Evolutionary conservation across 176 grass and related monocot genomes (phyloP).

Genomic region (Panicum miliaceum): DNA sequence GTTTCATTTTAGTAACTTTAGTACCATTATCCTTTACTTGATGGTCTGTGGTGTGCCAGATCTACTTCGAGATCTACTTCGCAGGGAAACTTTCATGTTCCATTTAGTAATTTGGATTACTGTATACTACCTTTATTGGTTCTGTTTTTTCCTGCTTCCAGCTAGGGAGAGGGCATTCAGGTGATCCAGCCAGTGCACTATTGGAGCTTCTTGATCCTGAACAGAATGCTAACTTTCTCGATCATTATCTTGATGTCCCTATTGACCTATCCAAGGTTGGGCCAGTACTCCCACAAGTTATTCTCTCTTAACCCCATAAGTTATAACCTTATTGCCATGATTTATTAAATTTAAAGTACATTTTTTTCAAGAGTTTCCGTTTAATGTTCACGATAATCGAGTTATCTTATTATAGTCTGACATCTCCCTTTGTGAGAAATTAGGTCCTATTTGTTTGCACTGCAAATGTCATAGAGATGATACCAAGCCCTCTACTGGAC

Average conservation of each 20-base stretch:
- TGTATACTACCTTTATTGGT: neutral
- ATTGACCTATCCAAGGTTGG: slow-evolving; percentile 93
- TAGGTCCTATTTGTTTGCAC: slow-evolving; percentile 99
- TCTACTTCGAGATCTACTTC: slow-evolving; percentile 19
- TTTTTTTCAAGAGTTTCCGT: neutral
- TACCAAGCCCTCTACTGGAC: slow-evolving; percentile 93
- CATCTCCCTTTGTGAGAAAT: slow-evolving; percentile 29
- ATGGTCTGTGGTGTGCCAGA: neutral
- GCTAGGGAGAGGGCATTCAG: slow-evolving; percentile 82
- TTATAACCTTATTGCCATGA: neutral
- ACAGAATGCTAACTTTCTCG: slow-evolving; percentile 96
- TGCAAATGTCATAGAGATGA: slow-evolving; percentile 91
- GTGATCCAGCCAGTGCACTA: slow-evolving; percentile 89
- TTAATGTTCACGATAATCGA: neutral
- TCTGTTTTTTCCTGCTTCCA: slow-evolving; percentile 34
- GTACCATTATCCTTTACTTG: slow-evolving; percentile 18
- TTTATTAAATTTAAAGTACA: neutral
- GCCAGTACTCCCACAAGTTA: neutral
- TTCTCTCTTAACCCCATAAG: neutral
- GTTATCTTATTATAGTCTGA: slow-evolving; percentile 28
- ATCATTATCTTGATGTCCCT: slow-evolving; percentile 97
- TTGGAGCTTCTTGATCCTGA: slow-evolving; percentile 94
- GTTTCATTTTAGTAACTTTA: slow-evolving; percentile 18
- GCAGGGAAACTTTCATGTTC: slow-evolving; percentile 5
- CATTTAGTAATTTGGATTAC: neutral